Evolutionary conservation across 2,329 filamentous ascomycete genomes (phyloP).

Genomic region (Fusarium sp.): DNA sequence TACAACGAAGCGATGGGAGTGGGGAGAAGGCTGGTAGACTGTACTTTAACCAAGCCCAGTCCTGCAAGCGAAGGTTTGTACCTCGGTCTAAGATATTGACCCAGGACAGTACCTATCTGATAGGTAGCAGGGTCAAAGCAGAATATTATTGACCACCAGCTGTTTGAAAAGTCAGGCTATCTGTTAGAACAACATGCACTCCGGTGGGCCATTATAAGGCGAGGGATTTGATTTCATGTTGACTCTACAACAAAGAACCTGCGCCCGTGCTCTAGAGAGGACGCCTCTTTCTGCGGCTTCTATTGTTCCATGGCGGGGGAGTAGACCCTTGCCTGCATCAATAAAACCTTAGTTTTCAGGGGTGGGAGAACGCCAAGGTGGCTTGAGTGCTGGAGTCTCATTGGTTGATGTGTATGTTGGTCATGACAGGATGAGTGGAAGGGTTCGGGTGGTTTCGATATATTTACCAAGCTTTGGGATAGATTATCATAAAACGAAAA

Average conservation of each 20-base stretch:
- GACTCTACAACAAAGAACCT: background rate
- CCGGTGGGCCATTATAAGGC: background rate
- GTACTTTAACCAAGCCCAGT: constrained; percentile 10
- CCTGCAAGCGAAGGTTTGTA: constrained; percentile 13
- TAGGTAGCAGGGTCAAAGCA: background rate
- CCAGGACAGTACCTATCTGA: background rate
- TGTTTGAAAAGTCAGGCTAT: background rate
- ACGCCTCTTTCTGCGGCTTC: constrained; percentile 11
- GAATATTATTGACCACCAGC: background rate
- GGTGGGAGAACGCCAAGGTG: constrained; percentile 5
- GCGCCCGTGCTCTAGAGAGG: background rate
- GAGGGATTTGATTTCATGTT: background rate
- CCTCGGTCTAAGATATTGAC: background rate
- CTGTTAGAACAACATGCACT: constrained; percentile 5
- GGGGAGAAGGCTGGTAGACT: constrained; percentile 20
- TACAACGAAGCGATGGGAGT: constrained; percentile 23
- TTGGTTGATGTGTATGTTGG: constrained; percentile 53
- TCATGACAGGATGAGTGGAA: background rate
- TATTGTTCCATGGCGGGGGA: constrained; percentile 13
- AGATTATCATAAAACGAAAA: too few species aligned
- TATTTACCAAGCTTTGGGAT: background rate
- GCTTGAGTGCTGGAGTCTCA: constrained; percentile 16
- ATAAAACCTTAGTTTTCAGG: constrained; percentile 2
- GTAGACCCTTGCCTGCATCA: constrained; percentile 20
- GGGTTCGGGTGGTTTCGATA: background rate